A percentile compares a stretch with the other conserved stretches of the same genome.
Evolutionary conservation across 2,329 filamentous ascomycete species (phyloP).

Genomic region (Beauveria sp.): DNA sequence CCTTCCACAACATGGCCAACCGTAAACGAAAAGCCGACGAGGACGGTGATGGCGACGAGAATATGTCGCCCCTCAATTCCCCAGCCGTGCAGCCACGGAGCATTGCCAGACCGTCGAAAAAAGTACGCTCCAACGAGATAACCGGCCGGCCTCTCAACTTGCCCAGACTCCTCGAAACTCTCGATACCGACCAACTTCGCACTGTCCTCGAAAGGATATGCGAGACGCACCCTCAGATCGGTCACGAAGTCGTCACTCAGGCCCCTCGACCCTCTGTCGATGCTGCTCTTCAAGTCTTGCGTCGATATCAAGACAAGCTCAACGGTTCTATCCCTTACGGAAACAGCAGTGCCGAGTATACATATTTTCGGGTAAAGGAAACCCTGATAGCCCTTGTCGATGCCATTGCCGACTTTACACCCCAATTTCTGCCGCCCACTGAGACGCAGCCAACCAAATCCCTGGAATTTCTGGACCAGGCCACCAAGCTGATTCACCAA

Average conservation of each 20-base stretch:
- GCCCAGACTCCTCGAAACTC: constrained; percentile 81
- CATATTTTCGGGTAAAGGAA: constrained; percentile 86
- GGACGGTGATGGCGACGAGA: constrained; percentile 78
- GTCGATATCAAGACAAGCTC: constrained; percentile 72
- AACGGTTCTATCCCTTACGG: constrained; percentile 79
- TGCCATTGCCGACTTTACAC: constrained; percentile 87
- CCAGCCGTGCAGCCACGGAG: constrained; percentile 65
- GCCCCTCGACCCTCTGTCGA: constrained; percentile 82
- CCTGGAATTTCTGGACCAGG: constrained; percentile 79
- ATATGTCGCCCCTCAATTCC: constrained; percentile 76
- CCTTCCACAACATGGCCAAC: constrained; percentile 46
- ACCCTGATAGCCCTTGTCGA: constrained; percentile 75
- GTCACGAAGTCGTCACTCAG: constrained; percentile 71
- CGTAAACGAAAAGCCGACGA: constrained; percentile 84
- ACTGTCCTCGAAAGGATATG: constrained; percentile 85
- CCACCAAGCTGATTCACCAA: constrained; percentile 81
- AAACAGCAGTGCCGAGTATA: constrained; percentile 80
- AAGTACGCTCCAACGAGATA: constrained; percentile 56
- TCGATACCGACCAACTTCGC: constrained; percentile 77
- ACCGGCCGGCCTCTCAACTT: constrained; percentile 47
- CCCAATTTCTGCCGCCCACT: constrained; percentile 87
- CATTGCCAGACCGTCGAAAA: constrained; percentile 60
- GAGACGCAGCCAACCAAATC: constrained; percentile 79
- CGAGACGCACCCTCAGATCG: constrained; percentile 79
- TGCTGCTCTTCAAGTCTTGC: constrained; percentile 71